Evolutionary conservation across 2,329 filamentous ascomycete species (phyloP), one percentile per base, ranked within the genome.

Genomic region (Aspergillus arachidicola): DNA sequence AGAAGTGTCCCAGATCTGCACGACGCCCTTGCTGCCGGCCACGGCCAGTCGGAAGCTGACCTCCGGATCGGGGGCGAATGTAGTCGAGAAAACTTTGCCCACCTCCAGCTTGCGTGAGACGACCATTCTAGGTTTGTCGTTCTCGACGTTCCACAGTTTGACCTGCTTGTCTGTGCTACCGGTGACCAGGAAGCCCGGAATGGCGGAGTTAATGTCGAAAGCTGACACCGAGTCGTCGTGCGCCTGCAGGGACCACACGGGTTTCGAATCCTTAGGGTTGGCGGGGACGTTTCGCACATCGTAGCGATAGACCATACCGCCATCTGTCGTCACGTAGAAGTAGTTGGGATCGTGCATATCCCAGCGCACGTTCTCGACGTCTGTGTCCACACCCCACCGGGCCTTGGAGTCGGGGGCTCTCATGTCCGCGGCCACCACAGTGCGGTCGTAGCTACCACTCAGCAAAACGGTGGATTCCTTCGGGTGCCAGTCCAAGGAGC

Each of bases 1-100:
- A 77, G 92, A 90, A 26, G 95, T 97, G 79, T 98, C 94, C 95
- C 95, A 99, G 59, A 99, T 89, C 76, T 96, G 92, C 74, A 98
- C 89, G 41, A 87, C 87, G 53, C 95, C 95, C 82, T 96, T 96
- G 83, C 94, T 98, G 60, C 95, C 95, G 7, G 94, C 95, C 21
- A 99, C 93, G 2, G 94, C 92, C 51, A 99, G 84, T 59, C 95
- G 86, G 85, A 98, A 99, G 28, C 92, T 91, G 11, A 98, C 93
- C 79, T 95, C 92, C 38, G 89, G 79, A 75, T 99, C 95, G 0
- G 95, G 94, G 4, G 91, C 95, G 77, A 98, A 99, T 7, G 86
- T 87, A 2, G 94, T 91, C 12, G 92, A 92, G 79, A 99, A 99
- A 43, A 99, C 91, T 80, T 94, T 96, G 64, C 95, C 95, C 21